These are phyloP conservation scores for Prunella vulgaris DNA, from an alignment of 257 asterid genomes.

Conservation along the genomic window DNA sequence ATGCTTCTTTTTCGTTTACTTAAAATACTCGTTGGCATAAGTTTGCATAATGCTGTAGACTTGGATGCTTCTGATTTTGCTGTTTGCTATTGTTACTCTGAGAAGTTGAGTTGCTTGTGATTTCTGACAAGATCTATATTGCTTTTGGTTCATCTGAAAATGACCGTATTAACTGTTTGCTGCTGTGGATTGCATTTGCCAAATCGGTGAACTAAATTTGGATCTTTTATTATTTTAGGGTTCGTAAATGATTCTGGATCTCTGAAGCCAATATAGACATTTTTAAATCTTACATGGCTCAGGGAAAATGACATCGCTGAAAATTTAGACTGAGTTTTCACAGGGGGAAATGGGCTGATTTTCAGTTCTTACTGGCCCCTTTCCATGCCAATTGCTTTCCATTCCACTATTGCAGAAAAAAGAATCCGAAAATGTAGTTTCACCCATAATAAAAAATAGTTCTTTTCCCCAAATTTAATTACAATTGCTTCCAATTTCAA, in stretches of 20 bases:
- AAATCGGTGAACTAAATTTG: no score
- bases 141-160: neutral
- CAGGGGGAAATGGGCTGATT: neutral
- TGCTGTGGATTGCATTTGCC: neutral
- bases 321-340: no score
- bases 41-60: neutral
- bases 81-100: neutral
- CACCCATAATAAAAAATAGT: neutral
- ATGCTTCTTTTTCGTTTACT: neutral
- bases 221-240: no score
- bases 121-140: neutral
- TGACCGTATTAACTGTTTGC: neutral
- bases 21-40: neutral
- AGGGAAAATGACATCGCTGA: neutral
- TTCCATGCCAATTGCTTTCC: neutral
- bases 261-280: neutral
- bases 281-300: neutral
- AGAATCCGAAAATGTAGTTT: neutral
- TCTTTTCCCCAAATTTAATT: neutral
- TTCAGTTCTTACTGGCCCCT: neutral
- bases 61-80: neutral
- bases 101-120: neutral
- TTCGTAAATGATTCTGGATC: neutral
- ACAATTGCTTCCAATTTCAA: neutral
- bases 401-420: no score